Percentiles rank a stretch among this genome's conserved stretches.
Conservation (phyloP, 1,139 yeast species). For the Scheffersomyces illinoinensis region DNA sequence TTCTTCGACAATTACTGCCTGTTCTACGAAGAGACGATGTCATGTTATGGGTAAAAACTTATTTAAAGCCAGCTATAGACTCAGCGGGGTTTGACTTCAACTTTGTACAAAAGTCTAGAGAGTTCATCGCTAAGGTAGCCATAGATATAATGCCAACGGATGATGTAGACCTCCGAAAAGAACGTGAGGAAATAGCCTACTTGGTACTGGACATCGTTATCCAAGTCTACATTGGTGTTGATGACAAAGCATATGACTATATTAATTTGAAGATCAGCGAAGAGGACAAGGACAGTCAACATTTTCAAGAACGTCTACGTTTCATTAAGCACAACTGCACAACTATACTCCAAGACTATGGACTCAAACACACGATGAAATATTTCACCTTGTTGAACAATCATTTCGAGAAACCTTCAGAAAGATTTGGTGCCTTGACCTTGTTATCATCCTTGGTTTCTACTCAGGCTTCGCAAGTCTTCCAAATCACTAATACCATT, state of each 20-base stretch:
- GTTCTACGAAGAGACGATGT: slow-evolving; percentile 44
- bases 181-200: slow-evolving; percentile 24
- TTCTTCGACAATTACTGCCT: slow-evolving; percentile 40
- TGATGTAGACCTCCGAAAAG: slow-evolving; percentile 26
- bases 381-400: slow-evolving; percentile 37
- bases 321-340: slow-evolving; percentile 48
- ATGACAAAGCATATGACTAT: slow-evolving; percentile 12
- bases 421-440: slow-evolving; percentile 37
- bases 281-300: slow-evolving; percentile 27
- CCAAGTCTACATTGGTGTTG: slow-evolving; percentile 30
- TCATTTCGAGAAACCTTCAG: slow-evolving; percentile 25
- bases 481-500: slow-evolving; percentile 34
- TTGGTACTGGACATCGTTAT: slow-evolving; percentile 31
- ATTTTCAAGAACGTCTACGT: slow-evolving; percentile 48
- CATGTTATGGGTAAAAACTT: slow-evolving; percentile 53
- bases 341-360: slow-evolving; percentile 41
- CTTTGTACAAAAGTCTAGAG: slow-evolving; percentile 44
- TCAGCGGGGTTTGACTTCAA: slow-evolving; percentile 53
- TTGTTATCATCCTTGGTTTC: slow-evolving; percentile 31
- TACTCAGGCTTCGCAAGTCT: slow-evolving; percentile 30
- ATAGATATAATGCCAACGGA: slow-evolving; percentile 20
- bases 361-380: slow-evolving; percentile 28
- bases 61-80: slow-evolving; percentile 56
- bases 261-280: slow-evolving; percentile 19
- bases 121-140: slow-evolving; percentile 39